Evolutionary conservation across 2,329 filamentous ascomycete genomes (phyloP).

Genomic region (Bimuria novae-zelandiae): DNA sequence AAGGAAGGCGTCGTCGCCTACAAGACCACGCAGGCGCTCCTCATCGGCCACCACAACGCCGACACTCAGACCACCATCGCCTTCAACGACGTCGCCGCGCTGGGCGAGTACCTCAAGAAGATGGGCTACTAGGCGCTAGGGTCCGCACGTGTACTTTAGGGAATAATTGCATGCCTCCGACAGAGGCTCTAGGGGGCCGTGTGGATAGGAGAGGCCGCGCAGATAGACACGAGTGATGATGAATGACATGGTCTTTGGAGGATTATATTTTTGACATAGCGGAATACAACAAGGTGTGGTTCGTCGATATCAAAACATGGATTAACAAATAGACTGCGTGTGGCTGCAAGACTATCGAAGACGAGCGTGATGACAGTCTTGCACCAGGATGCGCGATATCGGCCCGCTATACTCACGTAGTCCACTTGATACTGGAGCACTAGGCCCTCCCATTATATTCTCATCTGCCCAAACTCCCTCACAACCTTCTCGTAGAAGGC

Average conservation of each 20-base stretch:
- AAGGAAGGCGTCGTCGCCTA: conserved; percentile 79
- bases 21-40: conserved; percentile 87
- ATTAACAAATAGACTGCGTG: not conserved
- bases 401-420: too few species aligned
- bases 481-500: conserved; percentile 41
- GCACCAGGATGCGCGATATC: too few species aligned
- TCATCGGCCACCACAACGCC: conserved; percentile 86
- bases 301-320: not conserved
- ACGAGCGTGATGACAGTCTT: too few species aligned
- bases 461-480: conserved; percentile 32
- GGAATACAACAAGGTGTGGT: conserved; percentile 15
- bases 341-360: not conserved
- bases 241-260: conserved; percentile 13
- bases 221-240: conserved; percentile 20
- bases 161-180: conserved; percentile 42
- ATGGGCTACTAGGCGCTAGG: conserved; percentile 67
- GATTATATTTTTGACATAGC: conserved; percentile 17
- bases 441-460: conserved; percentile 7
- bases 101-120: conserved; percentile 85
- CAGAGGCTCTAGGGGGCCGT: conserved; percentile 7
- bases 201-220: not conserved
- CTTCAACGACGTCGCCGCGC: conserved; percentile 76
- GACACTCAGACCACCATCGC: conserved; percentile 73
- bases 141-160: conserved; percentile 41
- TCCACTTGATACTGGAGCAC: not conserved